A percentile compares a stretch with the other conserved stretches of the same genome.
These are phyloP conservation scores for Nicotiana attenuata DNA, from an alignment of 257 asterid species.

Conservation along the genomic window DNA sequence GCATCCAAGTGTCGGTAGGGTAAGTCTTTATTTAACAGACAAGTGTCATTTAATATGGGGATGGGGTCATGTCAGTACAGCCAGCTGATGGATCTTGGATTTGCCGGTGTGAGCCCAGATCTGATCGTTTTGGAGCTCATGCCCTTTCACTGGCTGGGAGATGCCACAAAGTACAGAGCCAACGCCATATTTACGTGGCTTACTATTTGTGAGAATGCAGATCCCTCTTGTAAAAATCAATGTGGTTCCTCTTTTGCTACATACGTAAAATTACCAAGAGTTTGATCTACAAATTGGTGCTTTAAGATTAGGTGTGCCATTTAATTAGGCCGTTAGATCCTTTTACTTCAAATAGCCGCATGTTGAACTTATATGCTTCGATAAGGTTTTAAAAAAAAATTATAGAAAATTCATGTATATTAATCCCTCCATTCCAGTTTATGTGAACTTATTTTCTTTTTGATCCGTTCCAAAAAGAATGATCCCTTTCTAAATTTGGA, in stretches of 20 bases:
- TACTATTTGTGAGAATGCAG: not conserved
- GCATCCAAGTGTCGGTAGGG: constrained; percentile 30
- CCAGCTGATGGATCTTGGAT: constrained; percentile 21
- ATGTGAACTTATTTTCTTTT: no score
- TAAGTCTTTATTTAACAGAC: constrained; percentile 8
- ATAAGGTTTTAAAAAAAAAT: not conserved
- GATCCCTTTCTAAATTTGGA: no score
- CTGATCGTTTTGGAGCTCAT: constrained; percentile 10
- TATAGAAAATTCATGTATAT: not conserved
- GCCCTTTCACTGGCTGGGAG: constrained; percentile 19
- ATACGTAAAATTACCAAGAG: not conserved
- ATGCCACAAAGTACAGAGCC: not conserved
- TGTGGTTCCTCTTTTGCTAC: not conserved
- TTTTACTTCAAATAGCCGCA: not conserved
- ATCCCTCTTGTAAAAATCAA: not conserved
- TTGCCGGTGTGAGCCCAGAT: constrained; percentile 16
- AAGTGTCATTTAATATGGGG: constrained; percentile 19
- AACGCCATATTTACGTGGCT: not conserved
- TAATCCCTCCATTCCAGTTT: not conserved
- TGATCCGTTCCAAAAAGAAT: no score
- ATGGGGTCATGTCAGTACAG: constrained; percentile 19
- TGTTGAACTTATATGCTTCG: not conserved
- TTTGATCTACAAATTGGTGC: not conserved
- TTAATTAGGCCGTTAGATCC: not conserved
- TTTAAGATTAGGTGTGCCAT: not conserved